Conservation (phyloP, 2,329 filamentous ascomycete genomes). For the Nannizziopsis arthrosporioides region DNA sequence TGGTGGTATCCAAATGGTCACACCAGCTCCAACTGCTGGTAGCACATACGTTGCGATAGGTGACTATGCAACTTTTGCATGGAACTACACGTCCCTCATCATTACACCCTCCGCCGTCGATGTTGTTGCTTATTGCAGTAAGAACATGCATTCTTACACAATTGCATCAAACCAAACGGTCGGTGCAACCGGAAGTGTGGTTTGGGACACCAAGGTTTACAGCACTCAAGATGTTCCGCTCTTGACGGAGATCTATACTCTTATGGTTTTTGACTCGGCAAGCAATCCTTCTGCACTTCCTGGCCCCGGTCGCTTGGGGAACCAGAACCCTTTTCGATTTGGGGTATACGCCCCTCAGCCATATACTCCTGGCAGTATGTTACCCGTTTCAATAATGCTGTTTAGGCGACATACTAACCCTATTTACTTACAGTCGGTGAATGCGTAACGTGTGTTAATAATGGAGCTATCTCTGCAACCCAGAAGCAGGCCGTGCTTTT, state of each 20-base stretch:
- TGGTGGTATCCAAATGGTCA: conserved; percentile 52
- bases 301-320: conserved; percentile 44
- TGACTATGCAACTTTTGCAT: conserved; percentile 50
- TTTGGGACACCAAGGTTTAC: conserved; percentile 51
- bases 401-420: not conserved
- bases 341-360: conserved; percentile 50
- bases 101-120: conserved; percentile 49
- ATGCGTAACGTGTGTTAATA: conserved; percentile 44
- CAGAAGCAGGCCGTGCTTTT: conserved; percentile 47
- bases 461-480: conserved; percentile 39
- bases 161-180: conserved; percentile 49
- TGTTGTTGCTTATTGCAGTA: conserved; percentile 49
- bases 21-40: conserved; percentile 40
- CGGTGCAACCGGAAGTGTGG: conserved; percentile 40
- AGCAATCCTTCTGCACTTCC: conserved; percentile 42
- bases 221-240: conserved; percentile 40
- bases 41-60: conserved; percentile 54
- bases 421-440: conserved; percentile 33
- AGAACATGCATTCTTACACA: conserved; percentile 50
- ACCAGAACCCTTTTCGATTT: conserved; percentile 44
- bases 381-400: not conserved
- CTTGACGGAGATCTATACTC: conserved; percentile 50
- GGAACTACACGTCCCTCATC: conserved; percentile 57
- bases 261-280: conserved; percentile 50
- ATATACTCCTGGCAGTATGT: conserved; percentile 41